These are phyloP conservation scores for Nigrograna mackinnonii DNA, from an alignment of 2,329 filamentous ascomycete species.

Conservation along the genomic window DNA sequence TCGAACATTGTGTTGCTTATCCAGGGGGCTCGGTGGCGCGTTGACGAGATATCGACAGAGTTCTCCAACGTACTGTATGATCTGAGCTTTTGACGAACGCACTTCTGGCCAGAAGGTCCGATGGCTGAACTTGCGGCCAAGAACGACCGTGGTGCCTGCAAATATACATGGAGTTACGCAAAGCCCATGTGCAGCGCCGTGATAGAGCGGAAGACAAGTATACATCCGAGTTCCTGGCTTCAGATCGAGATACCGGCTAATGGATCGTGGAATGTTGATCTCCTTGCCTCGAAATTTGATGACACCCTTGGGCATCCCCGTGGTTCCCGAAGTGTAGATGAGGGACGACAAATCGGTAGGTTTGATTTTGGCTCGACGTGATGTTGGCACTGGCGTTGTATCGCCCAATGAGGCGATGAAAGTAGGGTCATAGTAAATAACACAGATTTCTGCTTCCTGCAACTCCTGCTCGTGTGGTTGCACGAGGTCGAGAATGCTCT, in stretches of 20 bases:
- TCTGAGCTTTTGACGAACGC: constrained; percentile 26
- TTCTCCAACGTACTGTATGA: constrained; percentile 44
- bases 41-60: constrained; percentile 41
- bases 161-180: constrained; percentile 31
- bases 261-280: constrained; percentile 30
- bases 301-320: constrained; percentile 38
- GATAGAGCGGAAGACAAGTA: constrained; percentile 44
- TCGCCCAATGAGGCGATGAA: constrained; percentile 26
- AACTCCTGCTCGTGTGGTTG: constrained; percentile 28
- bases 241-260: constrained; percentile 28
- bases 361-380: constrained; percentile 22
- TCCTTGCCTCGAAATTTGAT: constrained; percentile 28
- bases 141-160: constrained; percentile 33
- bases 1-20: constrained; percentile 33
- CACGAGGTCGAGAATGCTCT: constrained; percentile 54
- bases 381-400: constrained; percentile 23
- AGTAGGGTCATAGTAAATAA: constrained; percentile 32
- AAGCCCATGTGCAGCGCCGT: constrained; percentile 35
- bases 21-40: constrained; percentile 31
- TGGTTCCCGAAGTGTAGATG: constrained; percentile 42
- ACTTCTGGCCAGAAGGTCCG: constrained; percentile 44
- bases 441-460: constrained; percentile 22
- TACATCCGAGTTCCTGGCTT: constrained; percentile 34
- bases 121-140: constrained; percentile 36
- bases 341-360: constrained; percentile 30